Percentiles rank a stretch among this genome's conserved stretches.
phyloP scores from a whole-genome alignment of 192 early-diverging fungal species.

The Backusella tuberculispora region DNA sequence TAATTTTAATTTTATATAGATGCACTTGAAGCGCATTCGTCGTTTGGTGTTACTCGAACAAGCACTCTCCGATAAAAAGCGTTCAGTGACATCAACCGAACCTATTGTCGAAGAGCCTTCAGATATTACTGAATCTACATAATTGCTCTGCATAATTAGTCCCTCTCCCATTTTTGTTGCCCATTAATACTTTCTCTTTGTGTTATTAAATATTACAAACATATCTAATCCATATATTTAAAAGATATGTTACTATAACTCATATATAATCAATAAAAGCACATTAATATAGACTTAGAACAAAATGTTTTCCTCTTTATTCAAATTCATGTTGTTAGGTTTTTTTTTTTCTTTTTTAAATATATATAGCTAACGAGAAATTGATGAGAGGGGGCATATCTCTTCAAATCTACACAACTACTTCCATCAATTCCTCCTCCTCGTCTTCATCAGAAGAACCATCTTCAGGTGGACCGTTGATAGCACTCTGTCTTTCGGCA shows the following conservation, averaged over 20 bases:
- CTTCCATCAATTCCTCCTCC: conserved; percentile 24
- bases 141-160: background rate
- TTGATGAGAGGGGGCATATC: background rate
- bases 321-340: no score
- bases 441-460: conserved; percentile 25
- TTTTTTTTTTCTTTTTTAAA: no score
- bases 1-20: background rate
- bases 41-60: background rate
- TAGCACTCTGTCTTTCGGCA: conserved; percentile 30
- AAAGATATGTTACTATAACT: no score
- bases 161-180: no score
- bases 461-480: conserved; percentile 13
- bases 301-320: no score
- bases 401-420: background rate
- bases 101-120: background rate
- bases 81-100: background rate
- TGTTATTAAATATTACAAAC: background rate
- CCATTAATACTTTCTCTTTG: no score
- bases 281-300: no score
- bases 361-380: no score
- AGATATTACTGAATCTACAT: background rate
- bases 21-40: conserved; percentile 12
- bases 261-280: no score
- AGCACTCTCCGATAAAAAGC: background rate
- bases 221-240: no score